A percentile compares a stretch with the other conserved stretches of the same genome.
These are phyloP conservation scores for Linnemannia exigua DNA, from an alignment of 192 early-diverging fungal species.

Conservation along the genomic window DNA sequence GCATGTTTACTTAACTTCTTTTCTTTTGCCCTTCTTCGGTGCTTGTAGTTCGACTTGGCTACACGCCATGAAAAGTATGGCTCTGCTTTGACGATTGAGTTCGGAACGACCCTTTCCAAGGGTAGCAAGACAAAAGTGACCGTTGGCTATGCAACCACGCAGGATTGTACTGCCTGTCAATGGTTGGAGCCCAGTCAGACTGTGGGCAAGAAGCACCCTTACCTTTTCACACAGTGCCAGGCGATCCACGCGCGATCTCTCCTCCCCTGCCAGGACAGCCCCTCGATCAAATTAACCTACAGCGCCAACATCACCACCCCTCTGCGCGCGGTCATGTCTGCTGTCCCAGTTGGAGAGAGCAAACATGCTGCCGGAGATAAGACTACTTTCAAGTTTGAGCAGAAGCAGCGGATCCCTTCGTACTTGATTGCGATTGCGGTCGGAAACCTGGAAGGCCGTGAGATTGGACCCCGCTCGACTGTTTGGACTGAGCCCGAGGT, in stretches of 20 bases:
- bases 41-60: slow-evolving; percentile 64
- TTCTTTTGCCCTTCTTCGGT: background rate
- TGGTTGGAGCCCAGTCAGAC: slow-evolving; percentile 79
- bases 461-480: slow-evolving; percentile 91
- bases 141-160: slow-evolving; percentile 84
- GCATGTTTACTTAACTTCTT: background rate
- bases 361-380: slow-evolving; percentile 58
- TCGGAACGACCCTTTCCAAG: slow-evolving; percentile 60
- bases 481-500: slow-evolving; percentile 97
- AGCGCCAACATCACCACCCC: slow-evolving; percentile 76
- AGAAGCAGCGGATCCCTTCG: slow-evolving; percentile 91
- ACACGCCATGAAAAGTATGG: slow-evolving; percentile 76
- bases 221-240: slow-evolving; percentile 98
- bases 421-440: slow-evolving; percentile 96
- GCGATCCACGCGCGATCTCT: slow-evolving; percentile 95
- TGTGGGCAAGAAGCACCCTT: slow-evolving; percentile 89
- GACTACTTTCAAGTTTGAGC: slow-evolving; percentile 84
- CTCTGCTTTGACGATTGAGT: slow-evolving; percentile 73
- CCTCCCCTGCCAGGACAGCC: slow-evolving; percentile 92
- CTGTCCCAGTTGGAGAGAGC: slow-evolving; percentile 74
- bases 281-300: slow-evolving; percentile 89
- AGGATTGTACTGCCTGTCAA: slow-evolving; percentile 89
- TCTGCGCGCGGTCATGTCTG: slow-evolving; percentile 93
- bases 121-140: slow-evolving; percentile 67
- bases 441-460: slow-evolving; percentile 84